Evolutionary conservation across 164 flowering plant genomes (phyloP), one percentile per base, ranked within the genome.

Genomic region (Aristolochia contorta): DNA sequence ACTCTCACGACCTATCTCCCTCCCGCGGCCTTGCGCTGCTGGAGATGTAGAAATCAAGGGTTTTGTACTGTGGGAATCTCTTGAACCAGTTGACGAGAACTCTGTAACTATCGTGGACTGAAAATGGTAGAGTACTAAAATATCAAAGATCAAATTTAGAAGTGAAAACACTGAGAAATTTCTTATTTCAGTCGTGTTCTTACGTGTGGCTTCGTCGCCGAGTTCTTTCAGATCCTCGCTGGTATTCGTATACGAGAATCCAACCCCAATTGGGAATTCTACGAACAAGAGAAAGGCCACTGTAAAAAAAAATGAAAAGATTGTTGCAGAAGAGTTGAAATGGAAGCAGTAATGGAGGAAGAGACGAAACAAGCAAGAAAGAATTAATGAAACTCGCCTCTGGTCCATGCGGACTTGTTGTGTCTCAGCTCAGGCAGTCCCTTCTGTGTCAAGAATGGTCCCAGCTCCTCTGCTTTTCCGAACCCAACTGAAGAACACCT

Each of bases 1-100:
- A n/a, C n/a, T n/a, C n/a, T n/a, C n/a, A n/a, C n/a, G n/a, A n/a
- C n/a, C n/a, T n/a, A n/a, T n/a, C n/a, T n/a, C n/a, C n/a, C n/a
- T n/a, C n/a, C n/a, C n/a, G n/a, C n/a, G n/a, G n/a, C n/a, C n/a
- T n/a, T n/a, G n/a, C n/a, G n/a, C n/a, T n/a, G 12, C 97, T 96
- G 27, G 94, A 32, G 24, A 91, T 79, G 77, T 75, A 88, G 64
- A 88, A 86, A 5, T 88, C 87, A 60, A 75, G 84, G 18, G 80
- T 75, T 65, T 77, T 84, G 75, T 48, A 91, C 27, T 84, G 83
- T 8, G 96, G 97, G 56, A 86, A 91, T 70, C 88, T 80, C 61
- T 55, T 47, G 43, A 88, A 84, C 97, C 97, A 91, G 59, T 81
- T 77, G 47, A 84, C 64, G 8, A 87, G 79, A 64, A 90, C 87